phyloP scores from a whole-genome alignment of 192 early-diverging fungal genomes.

The Coemansia sp. region DNA sequence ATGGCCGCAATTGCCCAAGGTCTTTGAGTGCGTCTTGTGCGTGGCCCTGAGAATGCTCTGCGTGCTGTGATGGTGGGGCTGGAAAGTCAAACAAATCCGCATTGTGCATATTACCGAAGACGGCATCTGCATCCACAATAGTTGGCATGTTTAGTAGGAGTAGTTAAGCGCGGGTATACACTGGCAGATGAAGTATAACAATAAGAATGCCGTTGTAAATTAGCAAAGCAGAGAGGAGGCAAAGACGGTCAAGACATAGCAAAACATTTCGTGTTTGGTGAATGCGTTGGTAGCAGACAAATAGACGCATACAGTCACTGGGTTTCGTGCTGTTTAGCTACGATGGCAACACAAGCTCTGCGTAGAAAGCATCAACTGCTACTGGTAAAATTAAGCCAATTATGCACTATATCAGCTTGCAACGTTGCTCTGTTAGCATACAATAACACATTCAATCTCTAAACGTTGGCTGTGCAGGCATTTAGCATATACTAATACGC shows the following conservation, averaged over 20 bases:
- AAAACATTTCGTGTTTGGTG: neutral
- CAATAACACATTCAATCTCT: neutral
- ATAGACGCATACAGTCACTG: neutral
- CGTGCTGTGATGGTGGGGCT: conserved; percentile 17
- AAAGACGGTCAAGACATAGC: neutral
- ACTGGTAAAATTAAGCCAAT: neutral
- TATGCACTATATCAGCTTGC: neutral
- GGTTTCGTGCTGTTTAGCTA: neutral
- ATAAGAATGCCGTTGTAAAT: neutral
- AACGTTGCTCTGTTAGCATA: neutral
- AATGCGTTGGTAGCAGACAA: neutral
- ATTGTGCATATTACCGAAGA: neutral
- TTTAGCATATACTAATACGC: neutral
- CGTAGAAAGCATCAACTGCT: neutral
- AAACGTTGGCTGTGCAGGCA: neutral
- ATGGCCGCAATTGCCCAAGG: neutral
- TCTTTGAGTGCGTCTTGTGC: neutral
- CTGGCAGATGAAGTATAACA: neutral
- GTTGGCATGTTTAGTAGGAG: conserved; percentile 3
- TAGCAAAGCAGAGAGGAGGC: neutral
- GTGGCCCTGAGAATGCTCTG: neutral
- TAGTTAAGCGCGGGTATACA: neutral
- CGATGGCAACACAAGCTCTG: neutral
- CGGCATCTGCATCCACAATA: neutral
- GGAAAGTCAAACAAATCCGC: conserved; percentile 39